These are phyloP conservation scores for Ananas comosus DNA, from an alignment of 176 grass and related monocot species.

Conservation along the genomic window DNA sequence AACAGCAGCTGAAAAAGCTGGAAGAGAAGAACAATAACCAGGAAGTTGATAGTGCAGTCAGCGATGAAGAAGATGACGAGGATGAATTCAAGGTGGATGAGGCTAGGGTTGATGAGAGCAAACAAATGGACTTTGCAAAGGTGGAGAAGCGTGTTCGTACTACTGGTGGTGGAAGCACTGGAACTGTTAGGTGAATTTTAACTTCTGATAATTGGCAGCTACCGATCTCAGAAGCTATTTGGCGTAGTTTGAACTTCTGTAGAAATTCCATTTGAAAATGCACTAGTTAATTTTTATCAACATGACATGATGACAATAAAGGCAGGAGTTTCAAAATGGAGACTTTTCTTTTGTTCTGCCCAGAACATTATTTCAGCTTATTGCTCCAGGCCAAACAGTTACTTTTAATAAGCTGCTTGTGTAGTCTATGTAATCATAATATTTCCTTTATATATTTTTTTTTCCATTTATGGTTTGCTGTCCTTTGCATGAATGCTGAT, in stretches of 20 bases:
- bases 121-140: slow-evolving; percentile 97
- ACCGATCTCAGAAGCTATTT: background rate
- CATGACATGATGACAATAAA: too few relatives aligned
- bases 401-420: too few relatives aligned
- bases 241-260: too few relatives aligned
- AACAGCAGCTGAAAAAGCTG: slow-evolving; percentile 85
- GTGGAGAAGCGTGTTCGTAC: slow-evolving; percentile 95
- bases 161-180: slow-evolving; percentile 93
- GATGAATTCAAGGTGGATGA: slow-evolving; percentile 84
- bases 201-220: background rate
- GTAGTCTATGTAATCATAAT: background rate
- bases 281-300: too few relatives aligned
- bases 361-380: background rate
- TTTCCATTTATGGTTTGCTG: slow-evolving; percentile 4
- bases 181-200: slow-evolving; percentile 66
- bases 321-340: too few relatives aligned
- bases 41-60: slow-evolving; percentile 37
- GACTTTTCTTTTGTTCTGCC: background rate
- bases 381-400: too few relatives aligned
- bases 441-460: slow-evolving; percentile 11
- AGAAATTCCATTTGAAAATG: too few relatives aligned
- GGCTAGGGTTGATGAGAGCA: slow-evolving; percentile 94
- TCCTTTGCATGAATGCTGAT: background rate
- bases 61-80: slow-evolving; percentile 66
- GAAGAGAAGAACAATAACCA: slow-evolving; percentile 69